A percentile compares a stretch with the other conserved stretches of the same genome.
These are phyloP conservation scores for Fermentozyma sake DNA, from an alignment of 1,139 yeast genomes.

Conservation along the genomic window DNA sequence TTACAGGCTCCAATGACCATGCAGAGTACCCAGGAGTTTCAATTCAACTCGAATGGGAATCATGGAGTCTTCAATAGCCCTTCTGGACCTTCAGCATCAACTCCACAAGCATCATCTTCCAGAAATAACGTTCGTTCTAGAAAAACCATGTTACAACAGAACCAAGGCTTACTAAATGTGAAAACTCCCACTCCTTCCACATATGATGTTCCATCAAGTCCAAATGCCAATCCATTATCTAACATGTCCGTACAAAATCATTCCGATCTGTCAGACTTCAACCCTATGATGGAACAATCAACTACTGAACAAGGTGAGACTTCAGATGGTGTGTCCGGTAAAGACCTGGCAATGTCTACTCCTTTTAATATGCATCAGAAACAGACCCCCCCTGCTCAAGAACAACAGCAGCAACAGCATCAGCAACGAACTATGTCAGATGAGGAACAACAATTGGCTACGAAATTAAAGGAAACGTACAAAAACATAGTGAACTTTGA, in stretches of 20 bases:
- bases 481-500: slow-evolving; percentile 64
- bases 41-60: too few relatives aligned
- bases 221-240: slow-evolving; percentile 29
- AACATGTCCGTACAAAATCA: slow-evolving; percentile 26
- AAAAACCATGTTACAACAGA: slow-evolving; percentile 8
- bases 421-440: slow-evolving; percentile 43
- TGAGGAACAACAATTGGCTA: slow-evolving; percentile 67
- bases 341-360: slow-evolving; percentile 8
- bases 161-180: slow-evolving; percentile 9
- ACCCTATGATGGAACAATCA: slow-evolving; percentile 14
- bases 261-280: slow-evolving; percentile 42
- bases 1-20: slow-evolving; percentile 14
- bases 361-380: too few relatives aligned
- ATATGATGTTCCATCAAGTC: slow-evolving; percentile 42
- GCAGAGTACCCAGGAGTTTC: slow-evolving; percentile 12
- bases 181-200: slow-evolving; percentile 43
- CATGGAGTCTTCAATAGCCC: too few relatives aligned
- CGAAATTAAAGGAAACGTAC: slow-evolving; percentile 69
- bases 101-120: slow-evolving; percentile 7
- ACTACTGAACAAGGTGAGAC: slow-evolving; percentile 1
- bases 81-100: neutral
- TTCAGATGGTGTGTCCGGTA: slow-evolving; percentile 3
- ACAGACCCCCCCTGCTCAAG: slow-evolving; percentile 2
- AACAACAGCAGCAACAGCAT: slow-evolving; percentile 7
- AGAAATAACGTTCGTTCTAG: slow-evolving; percentile 5